Evolutionary conservation across 208 protist species (phyloP), one percentile per base, ranked within the genome.

Genomic region (Acanthamoeba sp.): DNA sequence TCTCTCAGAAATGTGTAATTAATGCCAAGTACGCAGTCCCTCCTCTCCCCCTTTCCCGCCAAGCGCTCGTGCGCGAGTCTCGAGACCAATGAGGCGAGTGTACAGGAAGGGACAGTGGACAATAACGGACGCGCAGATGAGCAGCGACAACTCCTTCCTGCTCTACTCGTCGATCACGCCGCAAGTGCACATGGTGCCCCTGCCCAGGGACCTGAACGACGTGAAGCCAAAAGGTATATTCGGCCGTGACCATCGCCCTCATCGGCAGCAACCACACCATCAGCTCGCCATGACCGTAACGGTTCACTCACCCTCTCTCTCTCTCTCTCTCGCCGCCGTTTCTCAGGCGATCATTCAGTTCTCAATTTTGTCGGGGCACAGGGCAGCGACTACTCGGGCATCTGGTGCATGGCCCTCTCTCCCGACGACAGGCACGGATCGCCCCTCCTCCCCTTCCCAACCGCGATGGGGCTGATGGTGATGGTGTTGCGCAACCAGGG

Each of bases 21-120:
- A 80, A 48, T 9, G 36, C 71, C 36, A 12, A 45, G 71, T 80
- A 80, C n/a, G 71, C 55, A 10, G 9, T 29, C n/a, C 62, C 27
- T 36, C 22, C 66, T 12, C 32, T 18, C n/a, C 18, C 34, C 9
- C n/a, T 18, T 34, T 76, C 9, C 66, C n/a, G n/a, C n/a, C n/a
- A n/a, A n/a, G n/a, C n/a, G n/a, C n/a, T n/a, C n/a, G n/a, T n/a
- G n/a, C n/a, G n/a, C n/a, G n/a, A n/a, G n/a, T n/a, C n/a, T n/a
- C 45, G 45, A 10, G 3, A 10, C 3, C 42, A 50, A 1, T 50
- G 0, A 27, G 1, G 66, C 40, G 66, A 0, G 22, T 24, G 71
- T 10, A 18, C 71, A 92, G 48, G 27, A 92, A 92, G 69, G 89
- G 89, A 7, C 89, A 82, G 55, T 93, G 89, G 89, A 93, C 89